Percentiles rank a stretch among this genome's conserved stretches.
Evolutionary conservation across 129 eudicot species (phyloP).

Genomic region (Lonicera japonica): DNA sequence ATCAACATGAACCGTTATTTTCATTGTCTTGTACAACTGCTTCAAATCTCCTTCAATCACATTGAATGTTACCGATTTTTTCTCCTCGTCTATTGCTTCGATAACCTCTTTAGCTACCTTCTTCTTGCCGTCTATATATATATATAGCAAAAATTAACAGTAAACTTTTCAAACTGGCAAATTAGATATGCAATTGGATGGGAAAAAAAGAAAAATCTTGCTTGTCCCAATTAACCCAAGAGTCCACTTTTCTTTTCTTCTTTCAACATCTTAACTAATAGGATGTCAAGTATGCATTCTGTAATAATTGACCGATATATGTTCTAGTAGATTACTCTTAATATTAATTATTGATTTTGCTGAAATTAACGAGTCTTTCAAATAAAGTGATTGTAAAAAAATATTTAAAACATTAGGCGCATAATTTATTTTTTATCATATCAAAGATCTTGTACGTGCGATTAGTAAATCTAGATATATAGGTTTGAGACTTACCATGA

Average conservation of each 20-base stretch:
- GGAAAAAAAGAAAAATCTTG: neutral
- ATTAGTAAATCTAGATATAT: no score
- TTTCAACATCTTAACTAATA: neutral
- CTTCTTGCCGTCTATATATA: slow-evolving; percentile 20
- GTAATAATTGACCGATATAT: no score
- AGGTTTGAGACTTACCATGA: slow-evolving; percentile 26
- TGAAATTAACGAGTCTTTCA: no score
- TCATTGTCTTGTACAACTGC: slow-evolving; percentile 18
- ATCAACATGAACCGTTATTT: slow-evolving; percentile 9
- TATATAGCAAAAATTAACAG: neutral
- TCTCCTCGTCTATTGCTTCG: slow-evolving; percentile 34
- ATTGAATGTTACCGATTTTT: slow-evolving; percentile 22
- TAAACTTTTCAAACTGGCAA: neutral
- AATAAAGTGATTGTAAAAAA: no score
- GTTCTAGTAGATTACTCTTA: no score
- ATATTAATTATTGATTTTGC: no score
- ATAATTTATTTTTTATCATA: no score
- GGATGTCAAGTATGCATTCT: no score
- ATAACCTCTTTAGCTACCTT: slow-evolving; percentile 17
- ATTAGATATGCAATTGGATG: no score
- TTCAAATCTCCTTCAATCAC: slow-evolving; percentile 29
- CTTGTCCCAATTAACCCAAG: no score
- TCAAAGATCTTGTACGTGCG: no score
- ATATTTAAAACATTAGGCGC: no score
- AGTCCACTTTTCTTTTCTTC: neutral